Conservation (phyloP, 805 yeast species). For the Ogataea corticis region DNA sequence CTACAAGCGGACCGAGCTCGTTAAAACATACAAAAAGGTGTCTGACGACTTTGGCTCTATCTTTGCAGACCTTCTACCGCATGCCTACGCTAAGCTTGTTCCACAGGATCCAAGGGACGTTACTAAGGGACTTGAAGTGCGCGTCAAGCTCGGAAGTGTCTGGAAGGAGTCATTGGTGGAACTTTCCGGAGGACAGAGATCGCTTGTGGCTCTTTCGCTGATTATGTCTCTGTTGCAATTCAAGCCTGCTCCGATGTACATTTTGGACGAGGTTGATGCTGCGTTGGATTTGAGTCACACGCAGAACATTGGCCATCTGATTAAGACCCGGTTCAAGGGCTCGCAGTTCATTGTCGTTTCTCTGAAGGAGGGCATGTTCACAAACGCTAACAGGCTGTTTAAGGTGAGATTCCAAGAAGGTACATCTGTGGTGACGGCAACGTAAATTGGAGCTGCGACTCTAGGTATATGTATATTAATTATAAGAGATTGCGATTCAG, state of each 20-base stretch:
- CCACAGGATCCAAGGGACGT: constrained; percentile 80
- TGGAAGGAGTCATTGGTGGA: constrained; percentile 97
- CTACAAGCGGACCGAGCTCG: constrained; percentile 78
- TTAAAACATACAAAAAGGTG: constrained; percentile 84
- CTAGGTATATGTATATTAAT: background rate
- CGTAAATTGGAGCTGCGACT: constrained; percentile 34
- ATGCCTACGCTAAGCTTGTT: constrained; percentile 85
- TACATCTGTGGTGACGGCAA: constrained; percentile 82
- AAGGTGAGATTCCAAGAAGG: constrained; percentile 96
- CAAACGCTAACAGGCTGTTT: constrained; percentile 93
- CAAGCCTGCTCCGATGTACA: constrained; percentile 98
- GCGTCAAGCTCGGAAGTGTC: constrained; percentile 83
- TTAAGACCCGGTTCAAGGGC: constrained; percentile 91
- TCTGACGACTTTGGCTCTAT: constrained; percentile 87
- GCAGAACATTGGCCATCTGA: constrained; percentile 94
- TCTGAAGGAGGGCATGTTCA: constrained; percentile 96
- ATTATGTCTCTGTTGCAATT: constrained; percentile 90
- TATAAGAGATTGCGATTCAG: background rate
- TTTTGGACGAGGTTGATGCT: constrained; percentile 97
- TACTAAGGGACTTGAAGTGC: constrained; percentile 86
- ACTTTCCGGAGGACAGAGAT: constrained; percentile 95
- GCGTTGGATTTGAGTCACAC: constrained; percentile 97
- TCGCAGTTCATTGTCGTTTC: constrained; percentile 97
- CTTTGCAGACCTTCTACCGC: constrained; percentile 85
- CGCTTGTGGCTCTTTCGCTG: constrained; percentile 87